These are phyloP conservation scores for Pisolithus marmoratus DNA, from an alignment of 768 basidiomycete genomes.

Conservation along the genomic window DNA sequence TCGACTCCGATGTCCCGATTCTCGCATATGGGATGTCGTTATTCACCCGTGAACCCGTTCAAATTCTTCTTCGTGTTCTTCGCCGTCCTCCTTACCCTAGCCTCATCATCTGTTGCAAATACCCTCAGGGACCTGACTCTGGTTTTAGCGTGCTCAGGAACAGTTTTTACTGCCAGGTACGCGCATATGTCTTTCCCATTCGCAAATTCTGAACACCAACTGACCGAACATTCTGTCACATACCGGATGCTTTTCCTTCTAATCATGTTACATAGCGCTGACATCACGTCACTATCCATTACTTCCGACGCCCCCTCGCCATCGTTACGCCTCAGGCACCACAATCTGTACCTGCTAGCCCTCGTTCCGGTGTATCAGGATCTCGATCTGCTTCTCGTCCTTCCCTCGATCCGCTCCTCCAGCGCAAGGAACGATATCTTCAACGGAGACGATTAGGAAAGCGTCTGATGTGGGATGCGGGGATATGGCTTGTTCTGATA, in stretches of 20 bases:
- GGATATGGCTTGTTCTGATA: conserved; percentile 68
- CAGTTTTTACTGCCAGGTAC: conserved; percentile 61
- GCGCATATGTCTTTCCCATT: conserved; percentile 3
- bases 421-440: conserved; percentile 80
- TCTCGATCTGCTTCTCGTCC: conserved; percentile 17
- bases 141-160: conserved; percentile 45
- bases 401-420: conserved; percentile 63
- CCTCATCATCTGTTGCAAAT: conserved; percentile 33
- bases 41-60: conserved; percentile 38
- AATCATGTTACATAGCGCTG: conserved; percentile 39
- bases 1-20: conserved; percentile 50
- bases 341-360: conserved; percentile 14
- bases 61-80: conserved; percentile 37
- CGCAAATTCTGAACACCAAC: not conserved
- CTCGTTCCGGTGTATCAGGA: conserved; percentile 12
- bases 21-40: conserved; percentile 36
- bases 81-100: conserved; percentile 40
- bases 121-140: conserved; percentile 46
- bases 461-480: conserved; percentile 79
- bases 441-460: conserved; percentile 69
- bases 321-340: conserved; percentile 68
- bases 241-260: not conserved
- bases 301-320: conserved; percentile 76
- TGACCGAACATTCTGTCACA: not conserved
- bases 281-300: conserved; percentile 78